These are phyloP conservation scores for Euphorbia schlechtendalii DNA, from an alignment of 441 rosid species.

Conservation along the genomic window DNA sequence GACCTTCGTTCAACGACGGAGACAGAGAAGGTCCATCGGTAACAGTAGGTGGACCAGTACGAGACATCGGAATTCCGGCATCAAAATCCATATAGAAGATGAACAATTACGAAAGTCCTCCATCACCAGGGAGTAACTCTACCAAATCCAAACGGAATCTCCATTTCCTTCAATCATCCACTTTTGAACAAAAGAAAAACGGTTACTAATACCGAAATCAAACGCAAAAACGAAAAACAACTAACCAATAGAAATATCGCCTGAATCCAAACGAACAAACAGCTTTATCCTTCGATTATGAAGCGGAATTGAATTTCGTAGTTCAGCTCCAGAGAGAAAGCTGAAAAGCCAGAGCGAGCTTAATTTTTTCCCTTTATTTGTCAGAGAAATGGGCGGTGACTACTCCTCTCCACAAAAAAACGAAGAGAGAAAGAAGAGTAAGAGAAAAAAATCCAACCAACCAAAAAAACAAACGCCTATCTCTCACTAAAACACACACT, in stretches of 20 bases:
- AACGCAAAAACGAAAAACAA: conserved; percentile 23
- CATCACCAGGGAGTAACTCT: conserved; percentile 32
- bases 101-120: conserved; percentile 19
- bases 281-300: too few species aligned
- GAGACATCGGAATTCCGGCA: conserved; percentile 72
- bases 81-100: conserved; percentile 49
- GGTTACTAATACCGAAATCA: not conserved
- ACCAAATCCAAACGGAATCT: conserved; percentile 22
- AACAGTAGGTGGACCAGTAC: conserved; percentile 26
- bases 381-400: conserved; percentile 1
- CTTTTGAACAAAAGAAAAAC: not conserved
- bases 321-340: not conserved
- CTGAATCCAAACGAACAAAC: too few species aligned
- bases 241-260: conserved; percentile 16
- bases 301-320: too few species aligned
- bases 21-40: conserved; percentile 47
- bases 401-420: conserved; percentile 17
- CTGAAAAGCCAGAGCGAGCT: not conserved
- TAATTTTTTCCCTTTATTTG: not conserved
- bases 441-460: conserved; percentile 11
- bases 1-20: conserved; percentile 55
- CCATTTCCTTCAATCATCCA: conserved; percentile 22
- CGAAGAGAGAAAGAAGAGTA: not conserved
- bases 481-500: not conserved
- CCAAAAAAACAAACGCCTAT: conserved; percentile 12